Conservation (phyloP, 208 protist species). For the Phytomonas sp. region DNA sequence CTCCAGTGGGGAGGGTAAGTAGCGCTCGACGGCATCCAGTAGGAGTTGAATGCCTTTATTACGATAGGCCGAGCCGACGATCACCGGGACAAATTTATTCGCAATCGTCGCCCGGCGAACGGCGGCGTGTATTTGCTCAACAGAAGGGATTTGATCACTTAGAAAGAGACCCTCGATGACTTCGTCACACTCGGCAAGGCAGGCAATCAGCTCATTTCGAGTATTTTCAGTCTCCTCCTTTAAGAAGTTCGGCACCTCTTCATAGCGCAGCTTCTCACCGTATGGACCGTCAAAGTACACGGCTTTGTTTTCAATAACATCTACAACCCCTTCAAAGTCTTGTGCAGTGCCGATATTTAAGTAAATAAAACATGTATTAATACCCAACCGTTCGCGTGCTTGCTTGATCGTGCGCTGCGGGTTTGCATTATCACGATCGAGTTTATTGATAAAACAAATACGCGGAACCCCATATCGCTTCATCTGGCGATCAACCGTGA, state of each 20-base stretch:
- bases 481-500: slow-evolving; percentile 99
- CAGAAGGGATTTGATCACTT: slow-evolving; percentile 85
- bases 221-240: slow-evolving; percentile 59
- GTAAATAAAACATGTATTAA: slow-evolving; percentile 95
- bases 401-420: slow-evolving; percentile 71
- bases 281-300: slow-evolving; percentile 92
- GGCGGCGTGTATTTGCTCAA: slow-evolving; percentile 83
- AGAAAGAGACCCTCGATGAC: slow-evolving; percentile 93
- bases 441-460: slow-evolving; percentile 98
- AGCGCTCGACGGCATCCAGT: slow-evolving; percentile 94
- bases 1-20: slow-evolving; percentile 95
- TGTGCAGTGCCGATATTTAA: slow-evolving; percentile 95
- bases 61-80: slow-evolving; percentile 96
- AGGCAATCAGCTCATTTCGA: slow-evolving; percentile 88
- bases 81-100: slow-evolving; percentile 94
- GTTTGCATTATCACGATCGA: slow-evolving; percentile 94
- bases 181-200: slow-evolving; percentile 94
- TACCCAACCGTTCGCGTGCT: slow-evolving; percentile 88
- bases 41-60: slow-evolving; percentile 98
- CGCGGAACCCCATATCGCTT: slow-evolving; percentile 96
- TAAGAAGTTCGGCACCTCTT: slow-evolving; percentile 76
- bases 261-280: slow-evolving; percentile 83
- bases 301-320: slow-evolving; percentile 90
- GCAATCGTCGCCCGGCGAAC: slow-evolving; percentile 92
- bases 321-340: slow-evolving; percentile 94